These are phyloP conservation scores for Flaveria ramosissima DNA, from an alignment of 129 eudicot genomes.

Conservation along the genomic window DNA sequence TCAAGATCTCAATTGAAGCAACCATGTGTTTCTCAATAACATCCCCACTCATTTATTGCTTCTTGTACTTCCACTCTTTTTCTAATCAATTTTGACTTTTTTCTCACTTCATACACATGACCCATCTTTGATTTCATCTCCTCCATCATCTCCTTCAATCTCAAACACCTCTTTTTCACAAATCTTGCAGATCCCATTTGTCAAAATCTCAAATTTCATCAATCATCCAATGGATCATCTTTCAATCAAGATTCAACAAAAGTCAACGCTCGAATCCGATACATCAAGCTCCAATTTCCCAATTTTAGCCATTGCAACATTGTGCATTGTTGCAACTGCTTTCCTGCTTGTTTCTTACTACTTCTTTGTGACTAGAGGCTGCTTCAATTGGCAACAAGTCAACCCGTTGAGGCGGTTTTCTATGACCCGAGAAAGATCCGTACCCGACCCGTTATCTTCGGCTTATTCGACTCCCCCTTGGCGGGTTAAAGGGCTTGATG, in stretches of 20 bases:
- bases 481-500: slow-evolving; percentile 72
- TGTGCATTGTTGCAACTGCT: slow-evolving; percentile 68
- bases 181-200: slow-evolving; percentile 26
- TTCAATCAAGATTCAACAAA: slow-evolving; percentile 44
- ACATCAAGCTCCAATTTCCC: slow-evolving; percentile 58
- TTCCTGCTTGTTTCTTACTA: slow-evolving; percentile 72
- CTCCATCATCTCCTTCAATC: slow-evolving; percentile 24
- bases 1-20: slow-evolving; percentile 42
- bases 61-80: slow-evolving; percentile 40
- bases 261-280: slow-evolving; percentile 35
- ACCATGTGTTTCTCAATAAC: slow-evolving; percentile 45
- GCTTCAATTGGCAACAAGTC: slow-evolving; percentile 68
- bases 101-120: slow-evolving; percentile 31
- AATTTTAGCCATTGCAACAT: slow-evolving; percentile 57
- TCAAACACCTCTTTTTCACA: slow-evolving; percentile 9
- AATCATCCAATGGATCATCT: slow-evolving; percentile 36
- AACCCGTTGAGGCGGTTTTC: slow-evolving; percentile 62
- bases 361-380: slow-evolving; percentile 65
- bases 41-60: slow-evolving; percentile 50
- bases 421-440: slow-evolving; percentile 27
- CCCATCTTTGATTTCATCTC: slow-evolving; percentile 33
- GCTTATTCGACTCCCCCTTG: slow-evolving; percentile 67
- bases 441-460: slow-evolving; percentile 47
- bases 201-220: slow-evolving; percentile 10
- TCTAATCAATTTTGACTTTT: slow-evolving; percentile 38